Evolutionary conservation across 257 asterid genomes (phyloP).

Genomic region (Nicotiana benthamiana): DNA sequence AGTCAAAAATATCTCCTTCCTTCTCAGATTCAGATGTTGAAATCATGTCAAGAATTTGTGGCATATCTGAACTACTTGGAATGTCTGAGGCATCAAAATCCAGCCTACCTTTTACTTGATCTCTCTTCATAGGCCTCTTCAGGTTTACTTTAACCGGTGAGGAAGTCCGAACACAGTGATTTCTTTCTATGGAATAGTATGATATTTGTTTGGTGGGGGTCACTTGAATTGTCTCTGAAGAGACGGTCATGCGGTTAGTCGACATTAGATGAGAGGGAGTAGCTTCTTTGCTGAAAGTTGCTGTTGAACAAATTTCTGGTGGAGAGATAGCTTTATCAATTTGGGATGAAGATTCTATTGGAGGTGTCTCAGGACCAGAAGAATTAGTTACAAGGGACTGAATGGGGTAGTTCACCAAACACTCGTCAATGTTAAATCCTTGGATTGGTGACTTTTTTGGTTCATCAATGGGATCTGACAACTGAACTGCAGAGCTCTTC

Average conservation of each 20-base stretch:
- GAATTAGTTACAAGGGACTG: constrained; percentile 46
- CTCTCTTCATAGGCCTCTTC: constrained; percentile 36
- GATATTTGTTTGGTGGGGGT: constrained; percentile 73
- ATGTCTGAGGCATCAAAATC: constrained; percentile 62
- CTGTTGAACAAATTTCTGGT: constrained; percentile 28
- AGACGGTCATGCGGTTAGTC: constrained; percentile 59
- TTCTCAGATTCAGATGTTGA: constrained; percentile 55
- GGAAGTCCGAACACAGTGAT: constrained; percentile 44
- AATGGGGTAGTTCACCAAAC: constrained; percentile 55
- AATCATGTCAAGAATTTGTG: constrained; percentile 32
- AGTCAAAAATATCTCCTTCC: constrained; percentile 57
- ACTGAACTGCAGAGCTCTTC: constrained; percentile 19
- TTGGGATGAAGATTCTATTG: constrained; percentile 49
- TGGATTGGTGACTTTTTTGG: constrained; percentile 29
- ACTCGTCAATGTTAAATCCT: constrained; percentile 58
- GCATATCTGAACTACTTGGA: constrained; percentile 34
- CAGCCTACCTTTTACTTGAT: constrained; percentile 76
- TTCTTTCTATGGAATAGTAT: constrained; percentile 73
- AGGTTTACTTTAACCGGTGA: constrained; percentile 54
- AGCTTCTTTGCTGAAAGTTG: constrained; percentile 31
- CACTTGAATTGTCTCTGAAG: constrained; percentile 67
- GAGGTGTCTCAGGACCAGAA: constrained; percentile 75
- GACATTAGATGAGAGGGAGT: constrained; percentile 52
- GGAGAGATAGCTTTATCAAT: constrained; percentile 52
- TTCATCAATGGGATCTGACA: constrained; percentile 17